A percentile compares a stretch with the other conserved stretches of the same genome.
Conservation (phyloP, 768 basidiomycete species). For the Cyclocybe cylindracea region DNA sequence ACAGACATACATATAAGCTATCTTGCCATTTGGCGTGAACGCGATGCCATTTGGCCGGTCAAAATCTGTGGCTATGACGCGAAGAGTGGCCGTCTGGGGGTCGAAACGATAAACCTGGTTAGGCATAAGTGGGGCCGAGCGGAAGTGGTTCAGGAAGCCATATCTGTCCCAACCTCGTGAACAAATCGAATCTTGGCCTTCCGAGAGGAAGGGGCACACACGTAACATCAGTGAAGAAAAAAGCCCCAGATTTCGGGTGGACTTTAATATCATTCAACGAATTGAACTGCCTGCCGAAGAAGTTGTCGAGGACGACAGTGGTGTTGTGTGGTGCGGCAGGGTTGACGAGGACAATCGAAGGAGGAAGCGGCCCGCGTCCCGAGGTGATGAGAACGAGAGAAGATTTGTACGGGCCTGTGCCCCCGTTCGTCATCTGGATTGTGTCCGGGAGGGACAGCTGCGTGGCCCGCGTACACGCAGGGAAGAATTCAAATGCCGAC, state of each 20-base stretch:
- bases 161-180: conserved; percentile 40
- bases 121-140: conserved; percentile 64
- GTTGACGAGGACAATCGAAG: conserved; percentile 65
- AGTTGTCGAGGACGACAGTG: conserved; percentile 76
- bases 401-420: conserved; percentile 61
- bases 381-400: conserved; percentile 64
- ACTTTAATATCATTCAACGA: conserved; percentile 80
- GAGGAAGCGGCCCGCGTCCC: conserved; percentile 62
- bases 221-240: conserved; percentile 78
- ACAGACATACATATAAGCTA: conserved; percentile 57
- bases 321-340: conserved; percentile 63
- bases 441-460: conserved; percentile 60
- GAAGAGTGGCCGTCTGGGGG: conserved; percentile 60
- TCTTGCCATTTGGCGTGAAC: conserved; percentile 63
- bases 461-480: too few species aligned
- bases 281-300: conserved; percentile 79
- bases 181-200: background rate
- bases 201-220: conserved; percentile 32
- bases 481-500: too few species aligned
- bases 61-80: conserved; percentile 79
- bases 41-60: conserved; percentile 74
- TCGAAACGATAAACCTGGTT: conserved; percentile 81
- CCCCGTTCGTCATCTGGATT: conserved; percentile 72
- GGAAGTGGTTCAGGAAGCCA: conserved; percentile 66
- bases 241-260: conserved; percentile 58